Evolutionary conservation across 768 basidiomycete species (phyloP).

Genomic region (Pisolithus tinctorius): DNA sequence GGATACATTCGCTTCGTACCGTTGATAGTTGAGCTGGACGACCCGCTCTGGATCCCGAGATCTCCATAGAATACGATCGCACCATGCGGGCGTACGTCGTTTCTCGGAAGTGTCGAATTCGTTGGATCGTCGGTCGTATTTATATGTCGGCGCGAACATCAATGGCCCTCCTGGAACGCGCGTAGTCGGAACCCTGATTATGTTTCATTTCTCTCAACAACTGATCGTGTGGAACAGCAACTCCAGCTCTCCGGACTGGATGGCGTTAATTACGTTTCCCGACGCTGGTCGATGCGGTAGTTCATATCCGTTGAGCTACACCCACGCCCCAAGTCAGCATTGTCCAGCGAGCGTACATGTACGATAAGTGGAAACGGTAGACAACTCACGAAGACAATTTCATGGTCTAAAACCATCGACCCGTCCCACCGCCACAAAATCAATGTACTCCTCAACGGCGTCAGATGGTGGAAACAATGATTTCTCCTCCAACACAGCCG

Average conservation of each 20-base stretch:
- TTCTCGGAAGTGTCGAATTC: slow-evolving; percentile 90
- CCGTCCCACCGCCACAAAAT: slow-evolving; percentile 94
- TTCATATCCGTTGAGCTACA: slow-evolving; percentile 89
- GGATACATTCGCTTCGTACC: slow-evolving; percentile 84
- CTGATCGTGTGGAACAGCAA: slow-evolving; percentile 77
- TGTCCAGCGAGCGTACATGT: background rate
- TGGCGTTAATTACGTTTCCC: slow-evolving; percentile 74
- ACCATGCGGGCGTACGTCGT: slow-evolving; percentile 89
- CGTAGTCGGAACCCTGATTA: slow-evolving; percentile 86
- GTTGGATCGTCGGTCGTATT: slow-evolving; percentile 76
- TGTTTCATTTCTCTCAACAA: slow-evolving; percentile 81
- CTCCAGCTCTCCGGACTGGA: slow-evolving; percentile 60
- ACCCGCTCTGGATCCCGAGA: slow-evolving; percentile 52
- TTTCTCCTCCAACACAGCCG: slow-evolving; percentile 81
- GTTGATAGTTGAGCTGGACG: slow-evolving; percentile 58
- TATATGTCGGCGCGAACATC: slow-evolving; percentile 87
- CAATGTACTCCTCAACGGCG: slow-evolving; percentile 46
- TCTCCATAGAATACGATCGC: slow-evolving; percentile 87
- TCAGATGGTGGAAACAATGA: slow-evolving; percentile 49
- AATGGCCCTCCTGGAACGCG: slow-evolving; percentile 74
- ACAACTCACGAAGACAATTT: slow-evolving; percentile 69
- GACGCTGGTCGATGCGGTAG: slow-evolving; percentile 91
- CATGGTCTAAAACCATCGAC: slow-evolving; percentile 89
- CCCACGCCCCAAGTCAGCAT: background rate
- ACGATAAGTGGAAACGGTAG: background rate